These are phyloP conservation scores for Boletus sp. DNA, from an alignment of 1,284 basidiomycete species.

Conservation along the genomic window DNA sequence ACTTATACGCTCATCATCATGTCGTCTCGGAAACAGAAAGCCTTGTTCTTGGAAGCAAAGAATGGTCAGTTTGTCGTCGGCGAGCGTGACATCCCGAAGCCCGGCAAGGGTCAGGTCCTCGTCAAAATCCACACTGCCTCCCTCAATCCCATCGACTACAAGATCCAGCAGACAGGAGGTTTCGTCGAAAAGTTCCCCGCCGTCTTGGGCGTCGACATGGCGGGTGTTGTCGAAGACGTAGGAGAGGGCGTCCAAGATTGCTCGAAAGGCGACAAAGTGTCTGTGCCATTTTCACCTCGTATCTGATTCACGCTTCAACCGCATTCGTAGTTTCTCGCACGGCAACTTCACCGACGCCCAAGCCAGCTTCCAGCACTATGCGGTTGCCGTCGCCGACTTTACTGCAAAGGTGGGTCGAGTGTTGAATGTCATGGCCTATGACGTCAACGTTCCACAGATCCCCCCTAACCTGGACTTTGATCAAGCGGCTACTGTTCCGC, in stretches of 20 bases:
- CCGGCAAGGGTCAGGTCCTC: slow-evolving; percentile 41
- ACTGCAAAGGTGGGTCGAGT: slow-evolving; percentile 30
- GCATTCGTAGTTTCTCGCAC: slow-evolving; percentile 17
- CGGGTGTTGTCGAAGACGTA: slow-evolving; percentile 42
- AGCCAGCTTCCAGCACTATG: slow-evolving; percentile 33
- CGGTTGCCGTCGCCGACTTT: slow-evolving; percentile 22
- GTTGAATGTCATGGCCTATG: background rate
- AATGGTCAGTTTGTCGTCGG: slow-evolving; percentile 23
- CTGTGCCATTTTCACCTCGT: background rate
- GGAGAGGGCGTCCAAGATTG: slow-evolving; percentile 36
- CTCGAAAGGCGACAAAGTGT: slow-evolving; percentile 42
- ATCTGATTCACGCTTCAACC: background rate
- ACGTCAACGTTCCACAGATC: slow-evolving; percentile 18
- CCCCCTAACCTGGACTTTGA: slow-evolving; percentile 30
- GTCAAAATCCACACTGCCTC: slow-evolving; percentile 40
- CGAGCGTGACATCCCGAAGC: slow-evolving; percentile 33
- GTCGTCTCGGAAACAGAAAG: slow-evolving; percentile 27
- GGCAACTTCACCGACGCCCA: slow-evolving; percentile 23
- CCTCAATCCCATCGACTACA: slow-evolving; percentile 51
- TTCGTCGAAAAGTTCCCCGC: slow-evolving; percentile 32
- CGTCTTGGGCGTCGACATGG: slow-evolving; percentile 44
- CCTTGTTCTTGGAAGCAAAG: slow-evolving; percentile 24
- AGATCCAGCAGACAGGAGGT: slow-evolving; percentile 28
- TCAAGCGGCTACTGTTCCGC: slow-evolving; percentile 35
- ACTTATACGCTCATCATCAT: slow-evolving; percentile 17